Evolutionary conservation across 805 yeast species (phyloP).

Genomic region (Danielozyma ontarioensis): DNA sequence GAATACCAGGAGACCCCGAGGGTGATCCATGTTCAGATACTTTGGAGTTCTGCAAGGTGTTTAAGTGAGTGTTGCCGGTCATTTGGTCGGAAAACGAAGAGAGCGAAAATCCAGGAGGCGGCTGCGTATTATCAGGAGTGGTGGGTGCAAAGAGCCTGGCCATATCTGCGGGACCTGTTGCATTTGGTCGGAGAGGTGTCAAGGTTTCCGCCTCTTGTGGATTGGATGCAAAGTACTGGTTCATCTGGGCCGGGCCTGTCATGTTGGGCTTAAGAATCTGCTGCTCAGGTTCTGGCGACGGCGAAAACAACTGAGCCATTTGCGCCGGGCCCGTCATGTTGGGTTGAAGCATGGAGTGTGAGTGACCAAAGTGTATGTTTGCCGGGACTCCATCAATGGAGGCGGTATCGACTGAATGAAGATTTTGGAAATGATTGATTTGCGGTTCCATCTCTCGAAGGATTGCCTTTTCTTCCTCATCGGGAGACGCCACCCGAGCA

Average conservation of each 20-base stretch:
- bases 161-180: constrained; percentile 20
- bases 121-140: constrained; percentile 4
- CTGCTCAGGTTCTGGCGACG: constrained; percentile 16
- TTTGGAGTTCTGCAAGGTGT: constrained; percentile 31
- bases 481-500: constrained; percentile 17
- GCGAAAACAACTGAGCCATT: constrained; percentile 28
- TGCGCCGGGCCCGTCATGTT: constrained; percentile 45
- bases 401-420: constrained; percentile 69
- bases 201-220: not conserved
- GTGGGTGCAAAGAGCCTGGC: constrained; percentile 24
- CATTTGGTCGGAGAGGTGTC: not conserved
- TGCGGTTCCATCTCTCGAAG: constrained; percentile 72
- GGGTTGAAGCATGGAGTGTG: constrained; percentile 24
- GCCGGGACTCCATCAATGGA: constrained; percentile 67
- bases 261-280: constrained; percentile 19
- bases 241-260: constrained; percentile 21
- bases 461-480: constrained; percentile 66
- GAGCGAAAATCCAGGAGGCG: constrained; percentile 28
- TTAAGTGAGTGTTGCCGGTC: constrained; percentile 32
- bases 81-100: constrained; percentile 38
- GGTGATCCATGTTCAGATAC: constrained; percentile 10
- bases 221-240: constrained; percentile 5
- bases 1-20: constrained; percentile 1
- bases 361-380: constrained; percentile 36
- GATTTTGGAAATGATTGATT: constrained; percentile 62